Evolutionary conservation across 495 filamentous ascomycete species (phyloP), one percentile per base, ranked within the genome.

Genomic region (Margaritispora aquatica): DNA sequence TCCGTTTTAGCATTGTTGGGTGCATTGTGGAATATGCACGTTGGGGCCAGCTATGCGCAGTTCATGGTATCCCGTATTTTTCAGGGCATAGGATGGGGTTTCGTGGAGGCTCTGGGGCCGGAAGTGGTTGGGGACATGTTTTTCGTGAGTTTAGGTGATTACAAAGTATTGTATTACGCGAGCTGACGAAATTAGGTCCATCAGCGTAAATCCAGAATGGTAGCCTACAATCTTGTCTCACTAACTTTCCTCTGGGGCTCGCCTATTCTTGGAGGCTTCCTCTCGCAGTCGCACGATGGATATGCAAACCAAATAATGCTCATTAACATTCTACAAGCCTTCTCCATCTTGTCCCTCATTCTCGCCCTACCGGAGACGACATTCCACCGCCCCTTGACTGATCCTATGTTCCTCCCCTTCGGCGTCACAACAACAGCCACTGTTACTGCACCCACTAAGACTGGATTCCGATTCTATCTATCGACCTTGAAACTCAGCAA

Each of bases 71-170:
- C 76, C 17, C 66, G 79, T 27, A 62, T 79, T 20, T 74, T 80
- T 19, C 77, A 80, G 57, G 76, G 76, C 10, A 24, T 80, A 9
- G 78, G 75, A n/a, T 82, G 79, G 79, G 79, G 79, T 26, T 70
- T 72, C 23, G 77, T 79, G 44, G 79, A 82, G 58, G 71, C 73
- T 8, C 64, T 82, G 34, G 70, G 78, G 1, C 60, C 73, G 22
- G 70, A 70, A 17, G 75, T 71, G 0, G 77, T 82, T 34, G 70
- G 76, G 47, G 79, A 82, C 58, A 77, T 76, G 1, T 82, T 72
- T 61, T 80, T 79, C 63, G 78, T 81, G 62, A 68, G 76, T 64
- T 26, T 26, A 11, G 36, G 20, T 19, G 2, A 19, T 57, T n/a
- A 3, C 13, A 21, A 36, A 17, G 0, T 23, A n/a, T n/a, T n/a